These are phyloP conservation scores for Kwoniella sp. DNA, from an alignment of 768 basidiomycete genomes.

Conservation along the genomic window DNA sequence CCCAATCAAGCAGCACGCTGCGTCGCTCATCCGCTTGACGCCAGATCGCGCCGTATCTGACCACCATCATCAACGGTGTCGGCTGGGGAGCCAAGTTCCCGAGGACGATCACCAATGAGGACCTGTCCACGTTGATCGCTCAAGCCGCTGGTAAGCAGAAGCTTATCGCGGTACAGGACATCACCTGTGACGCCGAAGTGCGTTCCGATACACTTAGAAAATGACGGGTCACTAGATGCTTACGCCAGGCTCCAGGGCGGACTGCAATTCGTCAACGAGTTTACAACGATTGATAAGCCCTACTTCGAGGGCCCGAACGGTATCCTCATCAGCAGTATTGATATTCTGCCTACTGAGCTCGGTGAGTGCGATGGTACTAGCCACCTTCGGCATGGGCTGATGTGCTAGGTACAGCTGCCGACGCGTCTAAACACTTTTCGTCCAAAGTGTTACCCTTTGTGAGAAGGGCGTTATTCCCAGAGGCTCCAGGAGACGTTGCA, in stretches of 20 bases:
- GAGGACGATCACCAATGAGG: conserved; percentile 66
- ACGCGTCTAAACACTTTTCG: conserved; percentile 76
- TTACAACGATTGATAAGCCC: conserved; percentile 70
- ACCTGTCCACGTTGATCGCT: conserved; percentile 55
- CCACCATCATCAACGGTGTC: conserved; percentile 76
- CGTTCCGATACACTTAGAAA: conserved; percentile 3
- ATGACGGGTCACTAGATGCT: neutral
- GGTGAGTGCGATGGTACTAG: conserved; percentile 39
- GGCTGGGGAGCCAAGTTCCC: conserved; percentile 79
- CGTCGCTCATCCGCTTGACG: neutral
- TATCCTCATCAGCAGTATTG: conserved; percentile 76
- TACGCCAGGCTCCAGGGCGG: conserved; percentile 59
- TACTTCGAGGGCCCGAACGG: conserved; percentile 56
- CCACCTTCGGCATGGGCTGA: neutral
- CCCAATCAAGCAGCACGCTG: neutral
- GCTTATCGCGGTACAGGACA: conserved; percentile 66
- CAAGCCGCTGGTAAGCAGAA: conserved; percentile 54
- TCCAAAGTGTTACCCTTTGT: conserved; percentile 65
- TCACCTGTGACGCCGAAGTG: conserved; percentile 81
- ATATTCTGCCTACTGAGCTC: conserved; percentile 81
- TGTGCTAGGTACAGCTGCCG: conserved; percentile 53
- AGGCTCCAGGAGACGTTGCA: conserved; percentile 40
- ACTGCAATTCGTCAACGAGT: conserved; percentile 71
- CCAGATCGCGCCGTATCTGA: conserved; percentile 78
- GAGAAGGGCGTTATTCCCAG: conserved; percentile 55